Evolutionary conservation across 1,284 basidiomycete species (phyloP).

Genomic region (Pseudozyma hubeiensis): DNA sequence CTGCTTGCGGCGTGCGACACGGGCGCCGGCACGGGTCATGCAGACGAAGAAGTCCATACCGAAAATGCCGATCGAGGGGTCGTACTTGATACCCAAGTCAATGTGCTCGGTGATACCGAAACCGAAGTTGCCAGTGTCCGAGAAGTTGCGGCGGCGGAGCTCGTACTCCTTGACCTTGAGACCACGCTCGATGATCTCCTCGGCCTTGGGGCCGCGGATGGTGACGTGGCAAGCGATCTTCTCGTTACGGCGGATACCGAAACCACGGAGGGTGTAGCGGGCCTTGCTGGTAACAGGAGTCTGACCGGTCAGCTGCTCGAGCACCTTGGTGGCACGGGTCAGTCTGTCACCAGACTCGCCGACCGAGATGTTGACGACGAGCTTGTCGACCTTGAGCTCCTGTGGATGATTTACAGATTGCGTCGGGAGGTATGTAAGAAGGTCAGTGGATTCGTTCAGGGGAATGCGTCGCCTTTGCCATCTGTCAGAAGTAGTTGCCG

Average conservation of each 20-base stretch:
- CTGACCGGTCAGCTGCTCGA: constrained; percentile 99
- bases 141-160: constrained; percentile 88
- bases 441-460: background rate
- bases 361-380: constrained; percentile 99
- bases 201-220: constrained; percentile 98
- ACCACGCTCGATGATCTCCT: constrained; percentile 97
- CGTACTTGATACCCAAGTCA: constrained; percentile 86
- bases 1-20: constrained; percentile 91
- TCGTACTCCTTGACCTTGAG: constrained; percentile 99
- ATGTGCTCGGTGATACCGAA: constrained; percentile 77
- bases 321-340: constrained; percentile 98
- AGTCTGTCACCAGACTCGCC: constrained; percentile 99
- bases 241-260: constrained; percentile 99
- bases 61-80: constrained; percentile 68
- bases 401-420: constrained; percentile 56
- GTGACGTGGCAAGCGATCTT: constrained; percentile 99
- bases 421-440: constrained; percentile 2
- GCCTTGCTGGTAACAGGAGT: constrained; percentile 99
- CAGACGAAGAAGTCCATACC: constrained; percentile 68
- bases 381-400: constrained; percentile 97
- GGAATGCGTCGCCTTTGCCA: background rate
- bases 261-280: constrained; percentile 98
- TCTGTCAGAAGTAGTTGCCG: background rate
- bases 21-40: constrained; percentile 94
- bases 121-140: constrained; percentile 70